Conservation (phyloP, 2,329 filamentous ascomycete genomes). For the Cladosporium sp. region DNA sequence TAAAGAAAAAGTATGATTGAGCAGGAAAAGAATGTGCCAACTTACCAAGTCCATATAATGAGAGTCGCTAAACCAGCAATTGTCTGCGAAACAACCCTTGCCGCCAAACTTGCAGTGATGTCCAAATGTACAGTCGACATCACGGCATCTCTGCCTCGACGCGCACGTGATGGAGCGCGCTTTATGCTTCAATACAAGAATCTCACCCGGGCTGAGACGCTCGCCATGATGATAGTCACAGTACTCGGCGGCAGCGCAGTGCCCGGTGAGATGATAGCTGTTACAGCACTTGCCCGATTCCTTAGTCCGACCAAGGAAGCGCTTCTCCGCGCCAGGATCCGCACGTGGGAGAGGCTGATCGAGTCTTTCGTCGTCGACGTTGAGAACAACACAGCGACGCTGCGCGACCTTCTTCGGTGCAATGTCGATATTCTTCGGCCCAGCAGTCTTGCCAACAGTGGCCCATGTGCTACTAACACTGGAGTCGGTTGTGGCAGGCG, state of each 20-base stretch:
- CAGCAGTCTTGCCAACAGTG: conserved; percentile 45
- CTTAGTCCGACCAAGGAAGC: conserved; percentile 35
- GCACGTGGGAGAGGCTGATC: conserved; percentile 41
- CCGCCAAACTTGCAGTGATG: conserved; percentile 45
- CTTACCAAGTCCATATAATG: conserved; percentile 45
- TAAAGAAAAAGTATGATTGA: neutral
- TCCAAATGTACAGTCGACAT: conserved; percentile 46
- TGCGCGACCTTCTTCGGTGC: conserved; percentile 35
- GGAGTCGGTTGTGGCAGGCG: conserved; percentile 18
- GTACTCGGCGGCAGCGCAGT: conserved; percentile 44
- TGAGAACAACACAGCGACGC: conserved; percentile 43
- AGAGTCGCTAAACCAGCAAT: conserved; percentile 43
- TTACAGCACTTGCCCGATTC: conserved; percentile 42
- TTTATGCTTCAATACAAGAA: conserved; percentile 46
- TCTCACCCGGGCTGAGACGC: conserved; percentile 41
- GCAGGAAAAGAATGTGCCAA: conserved; percentile 7
- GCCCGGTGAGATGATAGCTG: conserved; percentile 40
- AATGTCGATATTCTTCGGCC: conserved; percentile 43
- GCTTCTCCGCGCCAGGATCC: conserved; percentile 34
- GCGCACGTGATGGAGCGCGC: conserved; percentile 45
- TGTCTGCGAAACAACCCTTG: conserved; percentile 40
- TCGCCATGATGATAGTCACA: conserved; percentile 49
- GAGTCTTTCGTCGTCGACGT: conserved; percentile 46
- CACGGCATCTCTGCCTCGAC: conserved; percentile 40
- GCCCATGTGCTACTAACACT: conserved; percentile 40